Evolutionary conservation across 352 stramenopile genomes (phyloP).

Genomic region (Pythium oligandrum): DNA sequence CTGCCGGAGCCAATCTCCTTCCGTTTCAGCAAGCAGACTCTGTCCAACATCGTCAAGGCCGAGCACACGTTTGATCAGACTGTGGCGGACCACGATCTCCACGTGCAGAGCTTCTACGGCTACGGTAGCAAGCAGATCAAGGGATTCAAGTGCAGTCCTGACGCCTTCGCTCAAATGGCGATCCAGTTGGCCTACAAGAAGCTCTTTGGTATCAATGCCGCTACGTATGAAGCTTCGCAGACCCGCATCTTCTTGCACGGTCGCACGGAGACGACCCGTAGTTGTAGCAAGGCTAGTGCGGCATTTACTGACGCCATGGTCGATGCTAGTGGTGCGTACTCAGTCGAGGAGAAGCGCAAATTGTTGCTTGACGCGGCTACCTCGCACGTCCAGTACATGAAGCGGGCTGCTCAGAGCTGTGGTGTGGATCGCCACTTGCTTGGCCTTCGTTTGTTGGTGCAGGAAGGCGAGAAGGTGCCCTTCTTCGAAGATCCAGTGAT

Average conservation of each 20-base stretch:
- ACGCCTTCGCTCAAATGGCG: conserved; percentile 94
- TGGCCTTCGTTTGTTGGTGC: conserved; percentile 69
- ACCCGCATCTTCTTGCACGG: conserved; percentile 93
- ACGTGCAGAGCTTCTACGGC: conserved; percentile 84
- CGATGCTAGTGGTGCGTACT: conserved; percentile 25
- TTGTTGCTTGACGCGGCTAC: conserved; percentile 38
- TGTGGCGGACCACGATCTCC: conserved; percentile 83
- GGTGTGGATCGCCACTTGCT: conserved; percentile 95
- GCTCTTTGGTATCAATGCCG: conserved; percentile 51
- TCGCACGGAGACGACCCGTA: conserved; percentile 89
- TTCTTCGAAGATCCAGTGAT: conserved; percentile 77
- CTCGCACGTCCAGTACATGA: conserved; percentile 64
- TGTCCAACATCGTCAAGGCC: conserved; percentile 41
- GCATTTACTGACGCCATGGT: conserved; percentile 88
- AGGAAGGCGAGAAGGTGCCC: conserved; percentile 39
- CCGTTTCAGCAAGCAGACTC: conserved; percentile 41
- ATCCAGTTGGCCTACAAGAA: conserved; percentile 92
- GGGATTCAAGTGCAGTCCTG: conserved; percentile 85
- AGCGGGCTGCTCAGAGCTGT: conserved; percentile 55
- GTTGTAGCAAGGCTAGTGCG: conserved; percentile 71
- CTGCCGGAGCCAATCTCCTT: conserved; percentile 43
- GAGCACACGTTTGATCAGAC: conserved; percentile 63
- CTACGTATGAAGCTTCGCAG: conserved; percentile 95
- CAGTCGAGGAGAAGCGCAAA: conserved; percentile 34
- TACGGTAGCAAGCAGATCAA: conserved; percentile 91